Percentiles rank a stretch among this genome's conserved stretches.
Conservation (phyloP, 1,284 basidiomycete genomes). For the Papiliotrema fonsecae region DNA sequence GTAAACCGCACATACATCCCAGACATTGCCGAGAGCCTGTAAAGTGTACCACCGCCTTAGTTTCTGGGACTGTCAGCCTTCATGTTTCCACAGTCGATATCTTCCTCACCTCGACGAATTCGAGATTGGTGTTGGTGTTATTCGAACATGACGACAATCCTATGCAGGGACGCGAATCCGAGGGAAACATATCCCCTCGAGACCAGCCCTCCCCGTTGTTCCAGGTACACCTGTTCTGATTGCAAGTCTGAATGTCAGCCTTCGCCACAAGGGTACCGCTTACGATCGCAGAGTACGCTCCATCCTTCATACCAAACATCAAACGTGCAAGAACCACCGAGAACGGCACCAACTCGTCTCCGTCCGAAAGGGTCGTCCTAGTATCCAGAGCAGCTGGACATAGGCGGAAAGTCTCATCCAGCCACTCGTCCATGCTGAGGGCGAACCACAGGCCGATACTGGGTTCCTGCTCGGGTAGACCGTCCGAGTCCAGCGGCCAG, state of each 20-base stretch:
- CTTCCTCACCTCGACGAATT: no score
- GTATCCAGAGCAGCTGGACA: background rate
- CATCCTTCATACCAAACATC: background rate
- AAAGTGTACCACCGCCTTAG: no score
- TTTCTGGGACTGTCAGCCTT: no score
- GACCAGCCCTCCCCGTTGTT: background rate
- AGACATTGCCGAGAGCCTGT: no score
- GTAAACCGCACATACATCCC: no score
- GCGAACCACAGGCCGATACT: background rate
- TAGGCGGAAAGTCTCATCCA: background rate
- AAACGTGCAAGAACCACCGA: background rate
- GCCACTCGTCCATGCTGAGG: background rate
- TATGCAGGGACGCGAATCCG: no score
- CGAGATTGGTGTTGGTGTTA: no score
- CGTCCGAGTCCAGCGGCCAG: background rate
- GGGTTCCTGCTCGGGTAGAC: background rate
- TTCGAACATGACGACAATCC: no score
- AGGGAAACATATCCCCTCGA: background rate
- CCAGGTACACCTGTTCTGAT: background rate
- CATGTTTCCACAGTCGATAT: no score
- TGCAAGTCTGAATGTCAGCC: background rate
- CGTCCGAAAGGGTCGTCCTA: background rate
- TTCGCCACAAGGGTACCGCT: background rate
- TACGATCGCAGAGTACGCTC: background rate
- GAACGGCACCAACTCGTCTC: background rate